phyloP scores from a whole-genome alignment of 192 early-diverging fungal genomes.

The Coemansia biformis region DNA sequence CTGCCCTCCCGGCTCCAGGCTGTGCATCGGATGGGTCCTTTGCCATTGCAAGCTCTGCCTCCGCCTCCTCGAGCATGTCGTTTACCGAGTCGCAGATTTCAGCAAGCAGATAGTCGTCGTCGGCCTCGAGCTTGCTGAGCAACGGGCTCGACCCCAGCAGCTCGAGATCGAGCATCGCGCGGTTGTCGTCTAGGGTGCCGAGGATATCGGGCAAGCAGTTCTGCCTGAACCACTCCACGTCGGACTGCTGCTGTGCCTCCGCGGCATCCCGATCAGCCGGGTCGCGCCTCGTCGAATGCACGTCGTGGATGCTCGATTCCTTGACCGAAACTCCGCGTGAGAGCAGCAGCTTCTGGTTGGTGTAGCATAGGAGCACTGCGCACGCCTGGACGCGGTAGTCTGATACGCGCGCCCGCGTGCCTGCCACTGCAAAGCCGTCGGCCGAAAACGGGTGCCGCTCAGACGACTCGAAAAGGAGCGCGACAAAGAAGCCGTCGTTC shows the following conservation, averaged over 20 bases:
- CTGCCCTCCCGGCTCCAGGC: background rate
- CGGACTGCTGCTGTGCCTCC: conserved; percentile 13
- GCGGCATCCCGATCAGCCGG: background rate
- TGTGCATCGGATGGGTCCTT: conserved; percentile 6
- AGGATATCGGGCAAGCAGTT: conserved; percentile 48
- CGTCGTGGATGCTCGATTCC: conserved; percentile 28
- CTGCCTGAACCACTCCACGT: conserved; percentile 46
- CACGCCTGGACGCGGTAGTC: conserved; percentile 47
- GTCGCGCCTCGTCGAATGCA: conserved; percentile 11
- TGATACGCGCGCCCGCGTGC: conserved; percentile 30
- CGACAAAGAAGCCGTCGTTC: conserved; percentile 43
- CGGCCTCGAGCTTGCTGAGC: conserved; percentile 21
- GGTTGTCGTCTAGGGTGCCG: conserved; percentile 25
- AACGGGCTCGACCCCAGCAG: conserved; percentile 41
- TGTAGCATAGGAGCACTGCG: conserved; percentile 35
- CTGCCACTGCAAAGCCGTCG: conserved; percentile 39
- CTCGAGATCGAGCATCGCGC: conserved; percentile 27
- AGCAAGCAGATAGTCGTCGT: conserved; percentile 30
- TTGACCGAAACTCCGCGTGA: conserved; percentile 18
- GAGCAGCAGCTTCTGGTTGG: conserved; percentile 29
- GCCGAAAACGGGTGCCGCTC: conserved; percentile 23
- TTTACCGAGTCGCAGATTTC: conserved; percentile 34
- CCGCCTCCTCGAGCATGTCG: conserved; percentile 17
- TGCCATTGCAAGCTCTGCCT: conserved; percentile 7
- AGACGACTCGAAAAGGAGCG: conserved; percentile 48